A percentile compares a stretch with the other conserved stretches of the same genome.
Conservation (phyloP, 306 rosid genomes). For the Ormosia emarginata region DNA sequence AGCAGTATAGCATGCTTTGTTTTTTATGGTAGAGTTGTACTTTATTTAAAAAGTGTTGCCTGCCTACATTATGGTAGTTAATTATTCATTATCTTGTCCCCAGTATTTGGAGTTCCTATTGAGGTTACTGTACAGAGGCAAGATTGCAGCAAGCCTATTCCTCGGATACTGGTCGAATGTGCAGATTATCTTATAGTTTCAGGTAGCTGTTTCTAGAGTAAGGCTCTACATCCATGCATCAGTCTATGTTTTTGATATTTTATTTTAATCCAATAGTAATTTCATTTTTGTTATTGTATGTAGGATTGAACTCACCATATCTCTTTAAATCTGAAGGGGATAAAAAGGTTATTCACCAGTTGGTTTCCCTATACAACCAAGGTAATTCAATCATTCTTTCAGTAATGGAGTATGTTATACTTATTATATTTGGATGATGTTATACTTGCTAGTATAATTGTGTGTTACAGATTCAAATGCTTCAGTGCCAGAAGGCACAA, state of each 20-base stretch:
- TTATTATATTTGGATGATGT: conserved; percentile 18
- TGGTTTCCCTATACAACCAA: conserved; percentile 85
- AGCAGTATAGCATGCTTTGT: neutral
- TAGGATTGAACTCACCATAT: conserved; percentile 72
- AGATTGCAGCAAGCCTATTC: conserved; percentile 71
- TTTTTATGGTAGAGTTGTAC: neutral
- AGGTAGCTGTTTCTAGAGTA: conserved; percentile 53
- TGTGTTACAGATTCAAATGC: conserved; percentile 62
- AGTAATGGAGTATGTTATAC: conserved; percentile 7
- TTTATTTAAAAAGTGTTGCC: neutral
- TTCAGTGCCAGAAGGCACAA: conserved; percentile 72
- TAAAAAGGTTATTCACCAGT: conserved; percentile 70
- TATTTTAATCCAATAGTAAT: conserved; percentile 12
- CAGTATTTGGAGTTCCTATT: conserved; percentile 94
- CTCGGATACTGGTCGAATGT: conserved; percentile 73
- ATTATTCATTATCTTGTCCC: conserved; percentile 20
- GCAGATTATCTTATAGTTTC: conserved; percentile 90
- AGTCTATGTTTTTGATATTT: neutral
- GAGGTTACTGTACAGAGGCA: conserved; percentile 80
- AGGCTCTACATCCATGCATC: conserved; percentile 10
- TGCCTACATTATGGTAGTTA: conserved; percentile 2
- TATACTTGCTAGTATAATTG: conserved; percentile 11
- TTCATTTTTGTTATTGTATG: conserved; percentile 17
- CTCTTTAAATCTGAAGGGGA: conserved; percentile 87
- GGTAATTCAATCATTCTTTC: conserved; percentile 43